Evolutionary conservation across 73 alveolate genomes (phyloP), one percentile per base, ranked within the genome.

Genomic region (Urostyla sp.): DNA sequence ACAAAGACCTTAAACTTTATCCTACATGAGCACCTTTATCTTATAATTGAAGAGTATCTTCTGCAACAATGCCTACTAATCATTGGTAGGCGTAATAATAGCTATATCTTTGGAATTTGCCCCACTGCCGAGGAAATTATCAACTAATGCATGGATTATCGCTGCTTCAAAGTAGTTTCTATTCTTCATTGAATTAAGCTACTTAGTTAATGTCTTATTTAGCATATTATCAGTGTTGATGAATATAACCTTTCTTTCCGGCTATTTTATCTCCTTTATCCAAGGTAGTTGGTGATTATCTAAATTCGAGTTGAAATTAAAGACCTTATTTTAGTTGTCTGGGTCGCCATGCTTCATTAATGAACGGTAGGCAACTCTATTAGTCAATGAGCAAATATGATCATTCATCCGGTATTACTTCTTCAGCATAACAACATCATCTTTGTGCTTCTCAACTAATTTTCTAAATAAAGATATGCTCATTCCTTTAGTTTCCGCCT

Each of bases 401-500:
- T 59, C 58, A 18, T 26, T 21, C 88, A 77, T 77, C 18, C 81
- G 55, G 48, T 77, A 69, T 20, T 43, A 45, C 55, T 69, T 37
- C 61, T 60, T 77, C 49, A 61, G 30, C 16, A 75, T 75, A 10
- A 56, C 59, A 7, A 35, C 30, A 0, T 55, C 67, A 13, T 11
- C n/a, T 0, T 66, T 45, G 40, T 55, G 59, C 35, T 37, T 37
- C 45, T 60, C 80, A 44, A 80, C 40, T 2, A 88, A 53, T 74
- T 87, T 84, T 37, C 77, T 67, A 78, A 88, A 88, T 28, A 88
- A 80, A 1, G 84, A 48, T 18, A 61, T 57, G 36, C 81, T 77
- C 61, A 88, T 40, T 32, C 92, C 92, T 43, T 24, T 46, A 32
- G 56, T 52, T 8, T 67, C 78, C 31, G 94, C 94, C 8, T 87